Conservation (phyloP, 441 rosid genomes). For the Pelargonium hybrid region DNA sequence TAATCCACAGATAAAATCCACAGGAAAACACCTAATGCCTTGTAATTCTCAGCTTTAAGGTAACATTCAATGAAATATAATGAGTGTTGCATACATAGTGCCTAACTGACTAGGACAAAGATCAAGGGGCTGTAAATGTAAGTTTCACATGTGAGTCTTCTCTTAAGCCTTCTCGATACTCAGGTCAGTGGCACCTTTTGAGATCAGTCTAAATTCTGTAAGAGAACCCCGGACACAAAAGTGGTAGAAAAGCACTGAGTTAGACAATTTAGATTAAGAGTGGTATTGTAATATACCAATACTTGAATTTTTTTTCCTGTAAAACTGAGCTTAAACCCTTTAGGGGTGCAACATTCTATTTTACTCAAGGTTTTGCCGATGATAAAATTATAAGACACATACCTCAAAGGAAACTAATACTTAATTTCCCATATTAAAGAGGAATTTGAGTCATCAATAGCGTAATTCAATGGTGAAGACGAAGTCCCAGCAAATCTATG, state of each 20-base stretch:
- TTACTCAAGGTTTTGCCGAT: not conserved
- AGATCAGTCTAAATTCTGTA: not conserved
- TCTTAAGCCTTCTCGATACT: no score
- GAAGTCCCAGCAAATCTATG: conserved; percentile 23
- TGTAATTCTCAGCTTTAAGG: no score
- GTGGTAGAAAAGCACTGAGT: not conserved
- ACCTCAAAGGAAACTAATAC: conserved; percentile 29
- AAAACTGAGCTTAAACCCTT: not conserved
- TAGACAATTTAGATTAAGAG: not conserved
- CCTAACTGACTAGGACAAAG: no score
- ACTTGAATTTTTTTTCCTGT: no score
- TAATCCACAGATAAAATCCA: no score
- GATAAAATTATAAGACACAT: not conserved
- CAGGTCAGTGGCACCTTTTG: no score
- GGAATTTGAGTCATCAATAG: conserved; percentile 51
- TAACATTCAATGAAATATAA: no score
- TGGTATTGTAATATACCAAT: not conserved
- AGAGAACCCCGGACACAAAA: not conserved
- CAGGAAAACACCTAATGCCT: no score
- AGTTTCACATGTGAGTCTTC: no score
- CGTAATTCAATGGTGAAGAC: conserved; percentile 38
- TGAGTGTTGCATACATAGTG: no score
- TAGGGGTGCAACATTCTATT: not conserved
- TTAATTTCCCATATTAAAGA: conserved; percentile 54
- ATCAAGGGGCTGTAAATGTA: no score